phyloP scores from a whole-genome alignment of 257 asterid genomes.

The Petunia axillaris region DNA sequence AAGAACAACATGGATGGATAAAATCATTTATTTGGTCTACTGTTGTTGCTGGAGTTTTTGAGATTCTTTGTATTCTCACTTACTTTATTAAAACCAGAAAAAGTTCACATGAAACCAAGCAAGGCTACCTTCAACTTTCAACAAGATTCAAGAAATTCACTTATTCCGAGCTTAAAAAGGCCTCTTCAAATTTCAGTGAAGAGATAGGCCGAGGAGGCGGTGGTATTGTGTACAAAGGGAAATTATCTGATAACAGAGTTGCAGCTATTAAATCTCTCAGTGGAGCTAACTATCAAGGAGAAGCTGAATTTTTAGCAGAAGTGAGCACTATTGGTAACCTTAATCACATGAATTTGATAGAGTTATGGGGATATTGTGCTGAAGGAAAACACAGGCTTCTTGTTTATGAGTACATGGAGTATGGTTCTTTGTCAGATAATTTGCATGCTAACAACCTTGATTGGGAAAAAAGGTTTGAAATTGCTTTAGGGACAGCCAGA shows the following conservation, averaged over 20 bases:
- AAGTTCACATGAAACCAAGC: neutral
- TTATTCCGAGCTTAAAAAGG: conserved; percentile 44
- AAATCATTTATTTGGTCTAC: conserved; percentile 33
- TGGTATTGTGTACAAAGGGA: conserved; percentile 47
- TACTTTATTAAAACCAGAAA: conserved; percentile 32
- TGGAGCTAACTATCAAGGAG: conserved; percentile 40
- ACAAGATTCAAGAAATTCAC: conserved; percentile 45
- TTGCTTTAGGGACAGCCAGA: conserved; percentile 44
- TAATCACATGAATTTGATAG: conserved; percentile 44
- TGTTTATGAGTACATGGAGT: conserved; percentile 47
- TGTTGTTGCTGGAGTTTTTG: conserved; percentile 30
- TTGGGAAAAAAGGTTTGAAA: conserved; percentile 45
- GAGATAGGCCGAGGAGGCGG: conserved; percentile 50
- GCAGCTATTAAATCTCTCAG: conserved; percentile 41
- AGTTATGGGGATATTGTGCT: conserved; percentile 40
- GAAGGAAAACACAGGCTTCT: conserved; percentile 42
- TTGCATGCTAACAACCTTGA: conserved; percentile 32
- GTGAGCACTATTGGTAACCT: conserved; percentile 37
- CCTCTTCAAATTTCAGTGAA: conserved; percentile 39
- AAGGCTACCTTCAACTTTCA: conserved; percentile 34
- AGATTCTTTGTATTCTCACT: conserved; percentile 32
- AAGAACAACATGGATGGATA: conserved; percentile 23
- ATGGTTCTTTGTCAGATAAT: conserved; percentile 40
- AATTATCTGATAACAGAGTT: conserved; percentile 34
- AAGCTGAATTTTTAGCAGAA: conserved; percentile 39